phyloP scores from a whole-genome alignment of 2,329 filamentous ascomycete genomes.

The Botrytis deweyae region DNA sequence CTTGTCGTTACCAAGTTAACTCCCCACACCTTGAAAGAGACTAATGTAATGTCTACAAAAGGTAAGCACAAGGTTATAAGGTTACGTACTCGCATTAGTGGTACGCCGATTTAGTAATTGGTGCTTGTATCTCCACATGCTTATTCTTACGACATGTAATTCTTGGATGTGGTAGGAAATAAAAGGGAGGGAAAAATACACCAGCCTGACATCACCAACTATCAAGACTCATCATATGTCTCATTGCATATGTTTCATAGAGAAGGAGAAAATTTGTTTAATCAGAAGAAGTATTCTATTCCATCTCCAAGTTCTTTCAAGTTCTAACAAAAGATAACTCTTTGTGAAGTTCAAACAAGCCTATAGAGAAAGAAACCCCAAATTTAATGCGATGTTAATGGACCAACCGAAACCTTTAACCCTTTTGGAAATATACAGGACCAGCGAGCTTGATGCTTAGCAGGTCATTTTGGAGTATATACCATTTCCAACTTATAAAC shows the following conservation, averaged over 20 bases:
- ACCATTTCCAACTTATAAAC: not conserved
- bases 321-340: not conserved
- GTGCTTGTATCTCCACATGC: slow-evolving; percentile 8
- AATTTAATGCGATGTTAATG: not conserved
- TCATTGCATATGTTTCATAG: not conserved
- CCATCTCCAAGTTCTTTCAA: not conserved
- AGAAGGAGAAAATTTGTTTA: not conserved
- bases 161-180: not conserved
- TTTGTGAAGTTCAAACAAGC: not conserved
- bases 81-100: slow-evolving; percentile 17
- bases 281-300: not conserved
- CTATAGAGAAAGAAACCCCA: not conserved
- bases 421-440: not conserved
- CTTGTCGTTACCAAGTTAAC: not conserved
- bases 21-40: not conserved
- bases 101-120: not conserved
- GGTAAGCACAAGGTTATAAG: slow-evolving; percentile 5
- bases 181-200: not conserved
- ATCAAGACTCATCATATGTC: not conserved
- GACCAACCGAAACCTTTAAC: not conserved
- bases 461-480: not conserved
- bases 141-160: slow-evolving; percentile 22
- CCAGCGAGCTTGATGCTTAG: slow-evolving; percentile 3
- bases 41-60: not conserved
- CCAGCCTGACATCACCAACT: not conserved